These are phyloP conservation scores for Ustilago nuda DNA, from an alignment of 1,284 basidiomycete species.

Conservation along the genomic window DNA sequence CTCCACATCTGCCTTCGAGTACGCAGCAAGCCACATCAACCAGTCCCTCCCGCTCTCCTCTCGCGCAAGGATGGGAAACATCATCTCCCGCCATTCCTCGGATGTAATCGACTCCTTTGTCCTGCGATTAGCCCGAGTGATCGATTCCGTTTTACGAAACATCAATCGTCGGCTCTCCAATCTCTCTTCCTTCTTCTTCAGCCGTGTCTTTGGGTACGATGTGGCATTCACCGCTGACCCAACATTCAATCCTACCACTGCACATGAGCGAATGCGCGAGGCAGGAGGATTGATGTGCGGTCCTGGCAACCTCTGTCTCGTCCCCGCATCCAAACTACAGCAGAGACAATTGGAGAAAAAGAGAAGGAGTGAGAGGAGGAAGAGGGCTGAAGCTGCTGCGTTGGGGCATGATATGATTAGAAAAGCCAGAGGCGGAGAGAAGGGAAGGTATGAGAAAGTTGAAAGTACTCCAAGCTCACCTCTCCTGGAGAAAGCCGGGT, in stretches of 20 bases:
- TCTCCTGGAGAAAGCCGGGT: neutral
- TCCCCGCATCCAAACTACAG: slow-evolving; percentile 21
- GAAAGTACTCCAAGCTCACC: slow-evolving; percentile 13
- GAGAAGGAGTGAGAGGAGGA: slow-evolving; percentile 34
- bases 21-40: too few species aligned
- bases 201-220: slow-evolving; percentile 37
- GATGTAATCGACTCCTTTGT: slow-evolving; percentile 30
- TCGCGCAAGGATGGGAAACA: slow-evolving; percentile 27
- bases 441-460: slow-evolving; percentile 5
- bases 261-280: neutral
- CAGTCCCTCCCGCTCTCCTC: too few species aligned
- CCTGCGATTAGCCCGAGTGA: slow-evolving; percentile 21
- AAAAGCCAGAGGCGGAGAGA: slow-evolving; percentile 2
- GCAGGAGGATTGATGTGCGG: slow-evolving; percentile 22
- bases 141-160: slow-evolving; percentile 28
- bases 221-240: slow-evolving; percentile 25
- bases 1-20: too few species aligned
- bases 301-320: slow-evolving; percentile 40
- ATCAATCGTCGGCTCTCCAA: slow-evolving; percentile 37
- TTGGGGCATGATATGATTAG: slow-evolving; percentile 16
- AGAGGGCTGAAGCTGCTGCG: slow-evolving; percentile 40
- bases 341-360: slow-evolving; percentile 30
- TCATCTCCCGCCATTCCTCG: slow-evolving; percentile 16
- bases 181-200: slow-evolving; percentile 25
- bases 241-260: neutral